phyloP scores from a whole-genome alignment of 768 basidiomycete species.

The Lentinula edodes region DNA sequence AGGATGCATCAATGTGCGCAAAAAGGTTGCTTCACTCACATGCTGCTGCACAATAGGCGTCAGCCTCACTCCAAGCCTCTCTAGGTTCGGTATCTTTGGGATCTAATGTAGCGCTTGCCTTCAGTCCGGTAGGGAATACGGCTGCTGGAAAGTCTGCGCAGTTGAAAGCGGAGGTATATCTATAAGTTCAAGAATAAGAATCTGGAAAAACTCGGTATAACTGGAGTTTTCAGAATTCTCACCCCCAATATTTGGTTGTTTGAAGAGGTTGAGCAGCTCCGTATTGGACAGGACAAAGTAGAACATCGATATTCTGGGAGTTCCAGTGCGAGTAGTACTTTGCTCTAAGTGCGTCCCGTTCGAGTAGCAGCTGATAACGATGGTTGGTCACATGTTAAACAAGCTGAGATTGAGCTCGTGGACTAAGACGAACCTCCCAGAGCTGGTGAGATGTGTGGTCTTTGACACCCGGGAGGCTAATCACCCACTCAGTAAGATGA shows the following conservation, averaged over 20 bases:
- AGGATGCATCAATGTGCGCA: background rate
- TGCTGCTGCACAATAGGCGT: conserved; percentile 5
- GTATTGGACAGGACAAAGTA: conserved; percentile 31
- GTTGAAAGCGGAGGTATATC: conserved; percentile 39
- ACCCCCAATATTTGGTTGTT: conserved; percentile 32
- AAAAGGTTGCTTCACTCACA: conserved; percentile 8
- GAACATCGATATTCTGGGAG: conserved; percentile 29
- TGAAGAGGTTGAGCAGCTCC: conserved; percentile 32
- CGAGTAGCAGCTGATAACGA: conserved; percentile 18
- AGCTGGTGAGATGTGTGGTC: conserved; percentile 17
- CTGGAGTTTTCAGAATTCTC: background rate
- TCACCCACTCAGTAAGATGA: conserved; percentile 25
- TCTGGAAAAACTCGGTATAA: conserved; percentile 6
- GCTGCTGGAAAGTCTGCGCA: conserved; percentile 37
- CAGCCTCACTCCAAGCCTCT: conserved; percentile 12
- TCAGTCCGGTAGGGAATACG: conserved; percentile 38
- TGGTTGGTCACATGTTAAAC: too few species aligned
- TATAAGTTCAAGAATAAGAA: conserved; percentile 3
- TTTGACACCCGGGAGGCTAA: conserved; percentile 20
- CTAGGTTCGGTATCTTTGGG: conserved; percentile 5
- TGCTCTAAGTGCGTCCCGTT: conserved; percentile 28
- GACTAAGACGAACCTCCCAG: conserved; percentile 22
- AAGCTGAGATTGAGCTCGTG: too few species aligned
- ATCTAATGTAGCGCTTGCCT: conserved; percentile 20
- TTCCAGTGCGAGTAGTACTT: conserved; percentile 32